These are phyloP conservation scores for Pyrenochaeta sp. DNA, from an alignment of 2,329 filamentous ascomycete genomes.

Conservation along the genomic window DNA sequence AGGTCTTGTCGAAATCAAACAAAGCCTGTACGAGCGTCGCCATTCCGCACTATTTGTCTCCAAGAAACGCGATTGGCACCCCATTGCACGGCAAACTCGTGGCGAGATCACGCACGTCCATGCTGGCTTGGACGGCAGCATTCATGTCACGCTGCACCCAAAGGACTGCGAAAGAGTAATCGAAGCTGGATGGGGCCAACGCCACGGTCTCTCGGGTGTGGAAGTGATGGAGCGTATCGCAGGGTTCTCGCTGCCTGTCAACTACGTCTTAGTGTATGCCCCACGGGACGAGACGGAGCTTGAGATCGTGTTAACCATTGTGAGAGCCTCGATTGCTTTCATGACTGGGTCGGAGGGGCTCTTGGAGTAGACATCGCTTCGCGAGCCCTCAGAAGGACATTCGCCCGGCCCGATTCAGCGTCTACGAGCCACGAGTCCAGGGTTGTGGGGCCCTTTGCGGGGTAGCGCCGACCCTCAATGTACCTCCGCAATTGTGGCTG, in stretches of 20 bases:
- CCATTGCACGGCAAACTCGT: constrained; percentile 21
- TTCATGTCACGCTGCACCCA: constrained; percentile 29
- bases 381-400: background rate
- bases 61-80: constrained; percentile 14
- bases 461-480: constrained; percentile 1
- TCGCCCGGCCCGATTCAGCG: background rate
- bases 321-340: constrained; percentile 25
- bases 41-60: constrained; percentile 29
- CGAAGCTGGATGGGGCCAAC: constrained; percentile 27
- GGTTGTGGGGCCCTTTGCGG: constrained; percentile 13
- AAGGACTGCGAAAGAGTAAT: constrained; percentile 24
- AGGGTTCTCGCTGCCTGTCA: constrained; percentile 23
- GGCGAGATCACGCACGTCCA: constrained; percentile 31
- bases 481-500: constrained; percentile 5
- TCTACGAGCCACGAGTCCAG: constrained; percentile 1
- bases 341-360: constrained; percentile 21
- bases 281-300: constrained; percentile 32
- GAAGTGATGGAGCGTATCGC: constrained; percentile 13
- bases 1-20: constrained; percentile 22
- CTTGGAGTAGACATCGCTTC: constrained; percentile 18
- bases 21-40: constrained; percentile 23
- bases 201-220: constrained; percentile 9
- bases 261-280: constrained; percentile 31
- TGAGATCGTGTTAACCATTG: constrained; percentile 20
- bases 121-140: constrained; percentile 25